Percentiles rank a stretch among this genome's conserved stretches.
These are phyloP conservation scores for Trifolium repens DNA, from an alignment of 306 rosid species.

Conservation along the genomic window DNA sequence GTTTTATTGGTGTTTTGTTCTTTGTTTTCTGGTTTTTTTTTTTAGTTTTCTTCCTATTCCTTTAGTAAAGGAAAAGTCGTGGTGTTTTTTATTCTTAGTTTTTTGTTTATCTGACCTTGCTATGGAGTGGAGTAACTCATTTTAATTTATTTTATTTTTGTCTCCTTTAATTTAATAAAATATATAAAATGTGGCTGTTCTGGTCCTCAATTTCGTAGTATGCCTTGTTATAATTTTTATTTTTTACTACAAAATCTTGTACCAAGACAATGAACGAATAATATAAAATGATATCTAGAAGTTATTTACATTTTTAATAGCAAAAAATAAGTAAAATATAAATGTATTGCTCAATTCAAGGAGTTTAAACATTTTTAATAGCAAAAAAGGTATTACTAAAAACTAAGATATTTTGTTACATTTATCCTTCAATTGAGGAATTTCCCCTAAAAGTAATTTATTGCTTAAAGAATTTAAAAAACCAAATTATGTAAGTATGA, in stretches of 20 bases:
- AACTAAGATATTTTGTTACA: no score
- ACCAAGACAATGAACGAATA: neutral
- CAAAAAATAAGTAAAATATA: no score
- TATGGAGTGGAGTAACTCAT: conserved; percentile 29
- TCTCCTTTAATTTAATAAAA: conserved; percentile 18
- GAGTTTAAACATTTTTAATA: no score
- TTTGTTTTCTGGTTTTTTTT: neutral
- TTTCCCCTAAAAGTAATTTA: no score
- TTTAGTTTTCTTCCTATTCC: conserved; percentile 1
- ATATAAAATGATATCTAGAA: neutral
- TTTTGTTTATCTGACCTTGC: conserved; percentile 25
- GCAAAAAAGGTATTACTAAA: no score
- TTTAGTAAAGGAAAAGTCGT: conserved; percentile 24
- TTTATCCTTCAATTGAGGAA: no score
- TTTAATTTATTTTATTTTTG: conserved; percentile 3
- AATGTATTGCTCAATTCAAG: no score
- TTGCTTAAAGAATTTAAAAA: no score
- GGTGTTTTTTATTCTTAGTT: conserved; percentile 26
- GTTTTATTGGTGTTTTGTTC: no score
- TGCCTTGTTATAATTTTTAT: neutral
- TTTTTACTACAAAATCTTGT: neutral
- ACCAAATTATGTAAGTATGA: no score
- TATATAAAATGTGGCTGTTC: neutral
- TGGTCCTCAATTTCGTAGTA: conserved; percentile 6
- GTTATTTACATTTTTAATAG: neutral